Evolutionary conservation across 2,329 filamentous ascomycete species (phyloP).

Genomic region (Diaporthe sp.): DNA sequence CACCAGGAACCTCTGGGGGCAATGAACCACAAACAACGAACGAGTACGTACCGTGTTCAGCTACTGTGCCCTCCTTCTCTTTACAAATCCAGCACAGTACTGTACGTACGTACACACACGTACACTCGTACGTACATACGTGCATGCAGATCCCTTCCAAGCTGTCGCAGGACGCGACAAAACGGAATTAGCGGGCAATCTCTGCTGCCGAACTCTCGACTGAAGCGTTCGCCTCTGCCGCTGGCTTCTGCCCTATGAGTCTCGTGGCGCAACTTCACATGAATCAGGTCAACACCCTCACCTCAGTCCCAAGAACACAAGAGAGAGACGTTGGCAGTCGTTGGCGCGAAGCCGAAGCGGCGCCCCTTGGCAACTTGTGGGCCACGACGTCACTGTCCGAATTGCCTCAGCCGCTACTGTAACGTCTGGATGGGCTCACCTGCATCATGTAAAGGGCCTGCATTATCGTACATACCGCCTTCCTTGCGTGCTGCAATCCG

Average conservation of each 20-base stretch:
- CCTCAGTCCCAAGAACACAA: not conserved
- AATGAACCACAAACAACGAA: not conserved
- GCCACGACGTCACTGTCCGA: constrained; percentile 28
- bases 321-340: constrained; percentile 5
- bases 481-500: constrained; percentile 7
- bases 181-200: constrained; percentile 10
- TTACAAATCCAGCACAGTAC: not conserved
- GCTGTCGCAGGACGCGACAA: not conserved
- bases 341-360: not conserved
- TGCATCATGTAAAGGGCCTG: constrained; percentile 16
- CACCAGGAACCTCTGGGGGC: not conserved
- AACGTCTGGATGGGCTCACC: not conserved
- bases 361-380: constrained; percentile 26
- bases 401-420: constrained; percentile 23
- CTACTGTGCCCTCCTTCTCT: not conserved
- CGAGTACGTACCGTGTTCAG: not conserved
- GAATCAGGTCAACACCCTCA: constrained; percentile 27
- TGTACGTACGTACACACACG: not conserved
- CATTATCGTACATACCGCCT: constrained; percentile 27
- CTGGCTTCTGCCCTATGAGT: not conserved
- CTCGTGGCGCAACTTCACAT: constrained; percentile 15
- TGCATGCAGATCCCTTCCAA: constrained; percentile 11
- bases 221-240: constrained; percentile 2
- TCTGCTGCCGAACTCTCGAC: not conserved
- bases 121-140: not conserved